Base-by-base conservation (phyloP, 2,329 filamentous ascomycete species). In the Curvularia lunata region DNA sequence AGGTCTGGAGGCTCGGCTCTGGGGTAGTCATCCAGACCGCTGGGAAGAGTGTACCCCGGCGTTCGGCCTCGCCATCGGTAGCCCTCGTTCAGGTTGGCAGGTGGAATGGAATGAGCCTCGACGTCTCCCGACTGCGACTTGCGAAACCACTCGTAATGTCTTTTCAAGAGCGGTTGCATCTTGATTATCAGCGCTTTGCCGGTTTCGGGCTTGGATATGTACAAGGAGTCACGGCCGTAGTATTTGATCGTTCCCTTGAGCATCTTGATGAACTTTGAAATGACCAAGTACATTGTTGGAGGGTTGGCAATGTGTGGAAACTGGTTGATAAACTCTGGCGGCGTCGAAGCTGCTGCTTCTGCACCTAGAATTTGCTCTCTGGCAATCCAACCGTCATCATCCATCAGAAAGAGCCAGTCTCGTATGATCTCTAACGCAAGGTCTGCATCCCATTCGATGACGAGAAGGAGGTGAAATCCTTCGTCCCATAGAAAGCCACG, bases 271-370 rank as follows among this genome's bases (percentile, higher is more conserved):
- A 96, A 91, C 23, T 83, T 84, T 65, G 96, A 91, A 6, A 98
- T 82, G 53, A 94, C 87, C 68, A 97, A 85, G 78, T 96, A 97
- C 8, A 98, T 83, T 0, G 94, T 98, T 1, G 95, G 94, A 0
- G 94, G 95, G 75, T 98, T 98, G 52, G 94, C 94, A 69, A 97
- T 97, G 76, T 97, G 92, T 18, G 94, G 93, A 72, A 96, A 97
- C 74, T 98, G 94, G 9, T 91, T 86, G 68, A 96, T 91, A 75
- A 97, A 97, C 74, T 97, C 92, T 5, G 83, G 77, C 0, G 94
- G 94, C 2, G 97, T 93, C 77, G 96, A 96, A 81, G 88, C 94
- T 58, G 92, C 87, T 40, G 94, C 93, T 79, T 98, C 95, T 1
- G 84, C 78, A 1, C 95, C 94, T 1, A 98, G 84, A 56, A 97